phyloP scores from a whole-genome alignment of 169 alveolate genomes.

The Plasmodium inui region DNA sequence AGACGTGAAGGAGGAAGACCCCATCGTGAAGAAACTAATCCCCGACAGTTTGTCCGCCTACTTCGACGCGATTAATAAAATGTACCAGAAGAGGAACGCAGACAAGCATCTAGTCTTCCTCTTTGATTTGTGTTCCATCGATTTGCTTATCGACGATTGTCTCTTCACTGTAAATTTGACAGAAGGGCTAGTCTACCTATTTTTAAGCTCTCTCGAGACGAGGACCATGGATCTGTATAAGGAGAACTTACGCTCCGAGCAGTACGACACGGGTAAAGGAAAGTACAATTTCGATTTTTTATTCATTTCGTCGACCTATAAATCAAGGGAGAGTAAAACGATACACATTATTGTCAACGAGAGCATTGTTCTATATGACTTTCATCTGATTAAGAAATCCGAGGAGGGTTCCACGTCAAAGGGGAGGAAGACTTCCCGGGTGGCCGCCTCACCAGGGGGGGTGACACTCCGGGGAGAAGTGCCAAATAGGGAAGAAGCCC shows the following conservation, averaged over 20 bases:
- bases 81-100: slow-evolving; percentile 34
- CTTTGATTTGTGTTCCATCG: slow-evolving; percentile 39
- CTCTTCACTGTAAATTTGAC: slow-evolving; percentile 23
- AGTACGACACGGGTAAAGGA: background rate
- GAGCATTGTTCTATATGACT: slow-evolving; percentile 37
- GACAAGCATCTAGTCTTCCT: slow-evolving; percentile 53
- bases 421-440: background rate
- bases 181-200: slow-evolving; percentile 44
- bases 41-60: slow-evolving; percentile 22
- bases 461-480: background rate
- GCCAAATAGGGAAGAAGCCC: background rate
- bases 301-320: slow-evolving; percentile 61
- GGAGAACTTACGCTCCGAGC: slow-evolving; percentile 23
- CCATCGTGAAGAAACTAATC: slow-evolving; percentile 4
- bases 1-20: slow-evolving; percentile 40
- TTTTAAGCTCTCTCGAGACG: slow-evolving; percentile 18
- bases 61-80: slow-evolving; percentile 36
- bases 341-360: slow-evolving; percentile 53
- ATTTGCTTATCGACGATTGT: slow-evolving; percentile 22
- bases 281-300: slow-evolving; percentile 40
- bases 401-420: background rate
- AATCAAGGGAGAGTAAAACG: slow-evolving; percentile 27
- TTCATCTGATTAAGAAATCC: slow-evolving; percentile 26
- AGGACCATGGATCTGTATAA: slow-evolving; percentile 20
- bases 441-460: background rate